Evolutionary conservation across 768 basidiomycete species (phyloP).

Genomic region (Clitopilus hobsonii): DNA sequence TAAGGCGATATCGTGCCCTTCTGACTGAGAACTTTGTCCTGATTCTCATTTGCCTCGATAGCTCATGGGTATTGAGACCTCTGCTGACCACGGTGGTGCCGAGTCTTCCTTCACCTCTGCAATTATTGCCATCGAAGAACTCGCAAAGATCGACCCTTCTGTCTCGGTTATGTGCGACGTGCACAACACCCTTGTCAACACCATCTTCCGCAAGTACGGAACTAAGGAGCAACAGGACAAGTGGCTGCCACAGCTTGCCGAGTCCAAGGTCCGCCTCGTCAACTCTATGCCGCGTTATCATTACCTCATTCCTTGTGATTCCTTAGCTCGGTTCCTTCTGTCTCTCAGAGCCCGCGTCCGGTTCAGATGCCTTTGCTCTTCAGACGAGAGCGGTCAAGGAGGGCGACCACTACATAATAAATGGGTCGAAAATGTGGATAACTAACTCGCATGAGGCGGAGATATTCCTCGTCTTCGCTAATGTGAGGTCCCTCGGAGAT

Average conservation of each 20-base stretch:
- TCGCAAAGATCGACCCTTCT: constrained; percentile 92
- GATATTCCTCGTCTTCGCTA: constrained; percentile 92
- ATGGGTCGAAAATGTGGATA: constrained; percentile 99
- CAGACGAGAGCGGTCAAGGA: constrained; percentile 90
- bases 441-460: constrained; percentile 93
- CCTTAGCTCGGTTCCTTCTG: constrained; percentile 91
- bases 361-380: constrained; percentile 95
- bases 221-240: constrained; percentile 81
- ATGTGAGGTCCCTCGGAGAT: constrained; percentile 42
- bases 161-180: constrained; percentile 97
- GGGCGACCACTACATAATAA: constrained; percentile 81
- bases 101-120: constrained; percentile 92
- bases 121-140: constrained; percentile 95
- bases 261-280: constrained; percentile 54
- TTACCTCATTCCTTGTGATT: not conserved
- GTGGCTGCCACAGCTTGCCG: constrained; percentile 81
- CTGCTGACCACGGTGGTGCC: constrained; percentile 76
- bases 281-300: not conserved
- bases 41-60: constrained; percentile 22
- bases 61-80: constrained; percentile 98
- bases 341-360: constrained; percentile 87
- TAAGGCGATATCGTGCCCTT: constrained; percentile 31
- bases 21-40: not conserved
- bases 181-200: constrained; percentile 98
- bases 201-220: constrained; percentile 84